Conservation (phyloP, 495 filamentous ascomycete genomes). For the Aspergillus biplanus region DNA sequence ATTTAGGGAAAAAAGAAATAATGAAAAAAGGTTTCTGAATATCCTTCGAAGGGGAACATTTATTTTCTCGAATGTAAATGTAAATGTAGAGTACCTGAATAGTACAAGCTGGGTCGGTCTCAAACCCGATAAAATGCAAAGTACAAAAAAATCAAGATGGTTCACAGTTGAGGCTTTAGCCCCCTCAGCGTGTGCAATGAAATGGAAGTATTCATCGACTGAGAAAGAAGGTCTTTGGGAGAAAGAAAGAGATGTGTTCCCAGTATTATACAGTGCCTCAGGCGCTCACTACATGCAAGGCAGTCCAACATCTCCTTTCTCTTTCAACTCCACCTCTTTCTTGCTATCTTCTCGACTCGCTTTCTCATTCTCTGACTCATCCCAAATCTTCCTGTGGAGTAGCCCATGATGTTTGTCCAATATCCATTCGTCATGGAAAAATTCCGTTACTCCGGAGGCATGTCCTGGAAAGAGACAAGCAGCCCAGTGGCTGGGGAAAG, state of each 20-base stretch:
- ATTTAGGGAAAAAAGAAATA: constrained; percentile 1
- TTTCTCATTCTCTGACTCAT: constrained; percentile 16
- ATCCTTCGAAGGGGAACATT: not conserved
- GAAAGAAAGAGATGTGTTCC: not conserved
- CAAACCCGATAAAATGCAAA: too few species aligned
- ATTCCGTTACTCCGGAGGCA: constrained; percentile 1
- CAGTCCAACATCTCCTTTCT: constrained; percentile 1
- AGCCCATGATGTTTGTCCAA: constrained; percentile 5
- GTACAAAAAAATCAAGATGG: too few species aligned
- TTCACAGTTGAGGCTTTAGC: too few species aligned
- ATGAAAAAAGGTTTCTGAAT: not conserved
- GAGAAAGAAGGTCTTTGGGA: not conserved
- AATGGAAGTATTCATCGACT: too few species aligned
- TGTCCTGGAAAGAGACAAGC: constrained; percentile 10
- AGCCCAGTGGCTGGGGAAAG: constrained; percentile 23
- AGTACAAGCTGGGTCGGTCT: too few species aligned
- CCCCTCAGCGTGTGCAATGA: too few species aligned
- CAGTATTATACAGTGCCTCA: constrained; percentile 8
- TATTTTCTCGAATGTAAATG: not conserved
- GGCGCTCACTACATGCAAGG: not conserved
- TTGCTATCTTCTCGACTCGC: not conserved
- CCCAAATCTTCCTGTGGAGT: not conserved
- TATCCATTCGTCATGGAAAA: constrained; percentile 8
- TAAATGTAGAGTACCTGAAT: too few species aligned
- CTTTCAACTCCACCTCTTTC: not conserved